phyloP scores from a whole-genome alignment of 352 stramenopile species.

The Globisporangium spinosum region DNA sequence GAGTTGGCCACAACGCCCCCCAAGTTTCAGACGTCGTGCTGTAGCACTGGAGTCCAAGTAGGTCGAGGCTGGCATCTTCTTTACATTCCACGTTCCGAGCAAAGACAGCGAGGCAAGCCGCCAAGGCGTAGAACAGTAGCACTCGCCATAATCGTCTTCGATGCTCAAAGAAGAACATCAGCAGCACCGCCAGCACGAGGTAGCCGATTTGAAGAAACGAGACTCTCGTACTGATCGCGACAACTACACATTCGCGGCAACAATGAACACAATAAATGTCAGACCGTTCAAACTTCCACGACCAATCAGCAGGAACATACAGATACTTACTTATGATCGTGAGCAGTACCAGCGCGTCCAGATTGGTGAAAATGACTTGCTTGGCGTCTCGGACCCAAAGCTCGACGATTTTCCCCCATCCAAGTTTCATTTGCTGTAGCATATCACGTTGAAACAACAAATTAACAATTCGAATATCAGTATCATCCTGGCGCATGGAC shows the following conservation, averaged over 20 bases:
- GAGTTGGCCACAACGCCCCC: constrained; percentile 68
- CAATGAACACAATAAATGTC: constrained; percentile 1
- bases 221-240: constrained; percentile 74
- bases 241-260: constrained; percentile 32
- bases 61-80: constrained; percentile 34
- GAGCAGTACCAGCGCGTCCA: constrained; percentile 76
- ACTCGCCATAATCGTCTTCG: constrained; percentile 74
- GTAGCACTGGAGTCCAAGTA: constrained; percentile 77
- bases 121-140: constrained; percentile 66
- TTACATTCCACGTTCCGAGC: constrained; percentile 74
- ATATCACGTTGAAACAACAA: constrained; percentile 1
- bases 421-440: constrained; percentile 44
- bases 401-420: constrained; percentile 45
- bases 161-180: constrained; percentile 84
- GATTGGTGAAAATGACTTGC: constrained; percentile 62
- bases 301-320: background rate
- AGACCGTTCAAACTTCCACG: background rate
- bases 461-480: background rate
- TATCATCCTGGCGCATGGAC: background rate
- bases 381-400: constrained; percentile 75
- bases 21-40: constrained; percentile 50
- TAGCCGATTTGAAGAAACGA: constrained; percentile 86
- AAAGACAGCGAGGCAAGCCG: constrained; percentile 71
- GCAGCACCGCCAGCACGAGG: constrained; percentile 65
- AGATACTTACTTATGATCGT: constrained; percentile 66